phyloP scores from a whole-genome alignment of 225 moss, liverwort and hornwort genomes.

The Physcomitrellopsis africana region DNA sequence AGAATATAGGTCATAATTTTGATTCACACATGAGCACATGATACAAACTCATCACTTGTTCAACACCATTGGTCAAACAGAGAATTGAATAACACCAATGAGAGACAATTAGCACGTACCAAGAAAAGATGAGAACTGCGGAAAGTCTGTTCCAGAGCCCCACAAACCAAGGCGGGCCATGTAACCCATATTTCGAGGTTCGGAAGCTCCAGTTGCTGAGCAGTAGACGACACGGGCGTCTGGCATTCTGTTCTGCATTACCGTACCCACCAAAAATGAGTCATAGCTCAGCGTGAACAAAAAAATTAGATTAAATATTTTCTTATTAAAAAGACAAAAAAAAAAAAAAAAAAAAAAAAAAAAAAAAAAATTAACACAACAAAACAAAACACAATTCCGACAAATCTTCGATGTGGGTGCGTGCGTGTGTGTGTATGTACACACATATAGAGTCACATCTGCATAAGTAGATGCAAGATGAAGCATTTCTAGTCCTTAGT shows the following conservation, averaged over 20 bases:
- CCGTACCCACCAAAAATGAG: constrained; percentile 1
- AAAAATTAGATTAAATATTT: no score
- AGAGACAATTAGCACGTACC: constrained; percentile 52
- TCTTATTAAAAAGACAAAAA: background rate
- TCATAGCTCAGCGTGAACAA: background rate
- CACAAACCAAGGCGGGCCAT: constrained; percentile 98
- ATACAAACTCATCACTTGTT: background rate
- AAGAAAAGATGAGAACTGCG: constrained; percentile 82
- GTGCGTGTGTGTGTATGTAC: no score
- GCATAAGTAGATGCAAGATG: background rate
- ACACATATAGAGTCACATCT: background rate
- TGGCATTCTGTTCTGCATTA: constrained; percentile 67
- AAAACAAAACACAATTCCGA: no score
- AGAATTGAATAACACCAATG: background rate
- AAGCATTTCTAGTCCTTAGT: background rate
- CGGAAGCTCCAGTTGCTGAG: constrained; percentile 99
- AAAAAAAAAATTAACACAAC: no score
- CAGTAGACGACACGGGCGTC: constrained; percentile 97
- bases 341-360: background rate
- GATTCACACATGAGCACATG: constrained; percentile 10
- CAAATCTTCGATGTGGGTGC: no score
- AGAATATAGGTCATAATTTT: constrained; percentile 7
- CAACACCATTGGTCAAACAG: background rate
- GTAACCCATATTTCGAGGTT: constrained; percentile 99
- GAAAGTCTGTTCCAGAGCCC: constrained; percentile 97